These are phyloP conservation scores for Smittium culicis DNA, from an alignment of 371 early-diverging fungal species.

Conservation along the genomic window DNA sequence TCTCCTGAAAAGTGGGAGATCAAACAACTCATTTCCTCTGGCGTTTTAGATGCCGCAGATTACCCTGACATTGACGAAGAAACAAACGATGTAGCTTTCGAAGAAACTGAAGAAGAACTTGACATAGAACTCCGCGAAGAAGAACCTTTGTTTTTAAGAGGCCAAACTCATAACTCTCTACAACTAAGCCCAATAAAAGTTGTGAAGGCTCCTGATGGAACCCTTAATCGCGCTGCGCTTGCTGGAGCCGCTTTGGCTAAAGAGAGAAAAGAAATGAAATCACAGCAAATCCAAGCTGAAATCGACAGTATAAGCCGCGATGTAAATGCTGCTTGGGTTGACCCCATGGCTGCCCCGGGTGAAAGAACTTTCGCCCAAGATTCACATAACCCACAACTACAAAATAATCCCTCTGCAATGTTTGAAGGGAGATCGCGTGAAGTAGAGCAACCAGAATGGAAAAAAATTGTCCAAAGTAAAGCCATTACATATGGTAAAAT, in stretches of 20 bases:
- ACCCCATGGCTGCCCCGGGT: constrained; percentile 83
- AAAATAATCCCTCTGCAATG: background rate
- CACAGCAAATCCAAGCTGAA: constrained; percentile 77
- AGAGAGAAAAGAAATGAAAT: constrained; percentile 76
- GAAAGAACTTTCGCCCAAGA: constrained; percentile 85
- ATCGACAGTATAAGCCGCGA: constrained; percentile 78
- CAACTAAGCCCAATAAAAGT: constrained; percentile 90
- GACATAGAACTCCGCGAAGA: constrained; percentile 94
- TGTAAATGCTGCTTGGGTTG: constrained; percentile 78
- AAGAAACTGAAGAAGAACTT: constrained; percentile 84
- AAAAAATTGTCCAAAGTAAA: constrained; percentile 67
- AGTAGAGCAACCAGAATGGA: constrained; percentile 84
- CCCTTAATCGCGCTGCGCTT: constrained; percentile 86
- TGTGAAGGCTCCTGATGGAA: constrained; percentile 93
- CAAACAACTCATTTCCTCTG: constrained; percentile 90
- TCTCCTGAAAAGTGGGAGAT: constrained; percentile 95
- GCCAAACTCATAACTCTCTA: constrained; percentile 72
- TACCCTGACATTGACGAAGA: constrained; percentile 75
- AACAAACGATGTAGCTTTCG: constrained; percentile 46
- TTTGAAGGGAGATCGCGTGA: constrained; percentile 29
- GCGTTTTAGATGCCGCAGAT: constrained; percentile 72
- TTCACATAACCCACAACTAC: constrained; percentile 46
- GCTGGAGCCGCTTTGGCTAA: constrained; percentile 84
- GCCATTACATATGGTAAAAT: constrained; percentile 84
- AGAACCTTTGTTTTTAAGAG: constrained; percentile 85